Base-by-base conservation (phyloP, 129 eudicot species). In the Centrapalus pauciflorus region DNA sequence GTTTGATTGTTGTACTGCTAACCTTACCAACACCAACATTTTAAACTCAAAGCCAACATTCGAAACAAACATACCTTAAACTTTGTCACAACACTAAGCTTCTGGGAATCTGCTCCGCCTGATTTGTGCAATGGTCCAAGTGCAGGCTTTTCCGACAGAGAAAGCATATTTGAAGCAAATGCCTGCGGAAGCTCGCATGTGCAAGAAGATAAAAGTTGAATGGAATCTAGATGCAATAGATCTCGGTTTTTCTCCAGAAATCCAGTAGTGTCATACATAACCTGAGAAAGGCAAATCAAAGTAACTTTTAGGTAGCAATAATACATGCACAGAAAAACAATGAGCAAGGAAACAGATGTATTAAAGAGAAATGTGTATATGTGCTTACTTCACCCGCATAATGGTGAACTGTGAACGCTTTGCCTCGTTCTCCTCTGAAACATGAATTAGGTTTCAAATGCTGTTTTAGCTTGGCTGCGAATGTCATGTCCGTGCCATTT, bases 71-170 rank as follows among this genome's bases (percentile, higher is more conserved):
- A 35, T 78, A 93, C 99, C 95, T 94, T 94, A 60, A 94, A 94
- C 74, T 93, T 93, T 16, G 95, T 84, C 3, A 82, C 79, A 69
- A 93, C 99, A 80, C 99, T 94, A 66, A 86, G 84, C 80, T 94
- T 94, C 58, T 94, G 99, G 48, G 95, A 94, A 74, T 94, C 99
- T 57, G 93, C 97, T 74, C 99, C 99, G 27, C 99, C 96, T 55
- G 95, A 80, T 77, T 94, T 94, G 73, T 80, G 70, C 74, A 84
- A 80, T 4, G 95, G 81, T 40, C 99, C 97, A 54, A 66, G 86
- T 4, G 84, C 90, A 16, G 70, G 67, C 74, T 68, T 80, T 71
- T 80, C 83, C 8, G 83, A 65, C 25, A 77, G 77, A 37, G 78
- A 65, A 34, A 73, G 76, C 83, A 84, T 65, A 48, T 70, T 84